phyloP scores from a whole-genome alignment of 371 early-diverging fungal genomes.

The Saksenaea vasiformis region DNA sequence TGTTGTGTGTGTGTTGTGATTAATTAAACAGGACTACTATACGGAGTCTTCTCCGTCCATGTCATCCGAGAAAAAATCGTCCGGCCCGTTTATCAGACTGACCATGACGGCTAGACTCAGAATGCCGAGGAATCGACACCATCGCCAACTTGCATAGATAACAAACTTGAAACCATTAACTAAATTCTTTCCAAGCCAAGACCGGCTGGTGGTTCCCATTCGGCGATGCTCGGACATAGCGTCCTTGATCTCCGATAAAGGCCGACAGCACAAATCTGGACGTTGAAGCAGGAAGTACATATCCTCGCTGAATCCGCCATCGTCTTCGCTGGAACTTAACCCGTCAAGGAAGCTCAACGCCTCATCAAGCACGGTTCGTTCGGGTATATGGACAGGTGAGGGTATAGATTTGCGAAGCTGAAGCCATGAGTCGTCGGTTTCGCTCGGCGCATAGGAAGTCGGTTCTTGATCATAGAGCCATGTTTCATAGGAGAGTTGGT shows the following conservation, averaged over 20 bases:
- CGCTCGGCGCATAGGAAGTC: not conserved
- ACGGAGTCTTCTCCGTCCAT: not conserved
- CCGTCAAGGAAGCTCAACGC: slow-evolving; percentile 31
- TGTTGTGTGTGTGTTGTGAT: not conserved
- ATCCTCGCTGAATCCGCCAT: slow-evolving; percentile 25
- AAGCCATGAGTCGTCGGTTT: not conserved
- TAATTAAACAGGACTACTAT: not conserved
- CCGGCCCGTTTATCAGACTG: not conserved
- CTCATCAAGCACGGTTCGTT: slow-evolving; percentile 2
- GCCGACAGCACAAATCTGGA: slow-evolving; percentile 24
- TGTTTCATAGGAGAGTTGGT: not conserved
- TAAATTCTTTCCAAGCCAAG: not conserved
- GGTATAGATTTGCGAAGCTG: not conserved
- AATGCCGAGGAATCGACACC: not conserved
- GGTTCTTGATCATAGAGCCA: not conserved
- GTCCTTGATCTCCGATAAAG: slow-evolving; percentile 25
- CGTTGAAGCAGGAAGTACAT: slow-evolving; percentile 23
- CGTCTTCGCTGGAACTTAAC: slow-evolving; percentile 15
- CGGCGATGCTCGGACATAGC: slow-evolving; percentile 30
- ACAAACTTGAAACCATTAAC: not conserved
- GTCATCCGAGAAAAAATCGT: not conserved
- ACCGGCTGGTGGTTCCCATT: not conserved
- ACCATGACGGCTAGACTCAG: not conserved
- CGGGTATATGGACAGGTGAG: slow-evolving; percentile 1
- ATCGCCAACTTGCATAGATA: slow-evolving; percentile 6